Evolutionary conservation across 805 yeast genomes (phyloP), one percentile per base, ranked within the genome.

Genomic region (Candida qinlingensis): DNA sequence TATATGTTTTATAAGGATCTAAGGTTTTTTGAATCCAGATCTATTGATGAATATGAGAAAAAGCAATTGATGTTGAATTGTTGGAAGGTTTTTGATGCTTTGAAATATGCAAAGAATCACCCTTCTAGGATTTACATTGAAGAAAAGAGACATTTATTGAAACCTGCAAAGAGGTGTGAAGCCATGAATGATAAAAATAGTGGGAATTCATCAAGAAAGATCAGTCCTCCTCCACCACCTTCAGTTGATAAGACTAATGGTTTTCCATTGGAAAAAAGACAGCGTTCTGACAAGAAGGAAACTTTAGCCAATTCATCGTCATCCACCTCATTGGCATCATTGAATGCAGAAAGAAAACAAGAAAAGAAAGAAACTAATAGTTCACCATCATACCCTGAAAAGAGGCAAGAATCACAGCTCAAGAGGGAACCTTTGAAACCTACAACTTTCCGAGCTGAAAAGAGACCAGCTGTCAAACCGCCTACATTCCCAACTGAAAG

Each of bases 1-100:
- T 67, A 68, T 61, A 56, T 61, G 31, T 60, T 61, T 28, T 72
- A 72, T 53, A 54, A 65, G 42, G 63, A 60, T 4, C 29, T 60
- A 25, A 56, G 52, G 35, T 29, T 55, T 8, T 38, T 42, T 5
- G 54, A 51, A 12, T 46, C 52, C 37, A 51, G 50, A 46, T 48
- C 41, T 39, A 44, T 40, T 26, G 11, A 36, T 4, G 41, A 30
- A 13, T 44, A 49, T 25, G 42, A 49, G 6, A 49, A 52, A 12
- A 9, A n/a, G 1, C 41, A 44, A 5, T 11, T 58, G 8, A 50
- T 45, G 30, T 39, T 42, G 9, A 60, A 59, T 38, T 56, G 53
- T 30, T 9, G 29, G 8, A 25, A 45, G 33, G 62, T 56, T 0
- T 56, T 47, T 49, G 58, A 60, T 26, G 36, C 49, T 37, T 40